These are phyloP conservation scores for Schoenoplectus triqueter DNA, from an alignment of 202 grass and related monocot species.

Conservation along the genomic window DNA sequence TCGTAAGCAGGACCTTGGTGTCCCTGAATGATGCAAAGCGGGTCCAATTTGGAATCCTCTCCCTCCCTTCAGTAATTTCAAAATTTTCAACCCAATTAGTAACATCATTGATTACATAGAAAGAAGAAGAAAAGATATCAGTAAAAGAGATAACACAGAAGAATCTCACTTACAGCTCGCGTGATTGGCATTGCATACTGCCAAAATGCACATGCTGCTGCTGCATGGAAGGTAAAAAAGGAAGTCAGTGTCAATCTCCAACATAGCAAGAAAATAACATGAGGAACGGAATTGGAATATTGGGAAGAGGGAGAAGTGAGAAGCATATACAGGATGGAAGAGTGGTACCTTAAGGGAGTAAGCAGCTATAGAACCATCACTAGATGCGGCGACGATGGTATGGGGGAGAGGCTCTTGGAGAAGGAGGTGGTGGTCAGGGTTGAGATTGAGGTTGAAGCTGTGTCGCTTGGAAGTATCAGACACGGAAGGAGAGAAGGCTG, in stretches of 20 bases:
- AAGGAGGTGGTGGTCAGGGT: conserved; percentile 1
- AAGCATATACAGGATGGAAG: conserved; percentile 33
- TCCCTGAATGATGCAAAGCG: conserved; percentile 64
- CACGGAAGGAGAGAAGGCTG: conserved; percentile 62
- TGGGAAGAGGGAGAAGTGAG: neutral
- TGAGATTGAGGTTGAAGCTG: neutral
- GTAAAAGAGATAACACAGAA: no score
- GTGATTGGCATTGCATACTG: neutral
- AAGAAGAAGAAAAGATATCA: neutral
- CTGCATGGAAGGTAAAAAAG: neutral
- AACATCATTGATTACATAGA: neutral
- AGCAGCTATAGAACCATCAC: conserved; percentile 66
- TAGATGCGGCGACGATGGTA: conserved; percentile 68
- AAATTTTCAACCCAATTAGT: conserved; percentile 14
- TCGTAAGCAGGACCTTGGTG: conserved; percentile 59
- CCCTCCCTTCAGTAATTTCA: neutral
- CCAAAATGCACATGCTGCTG: neutral
- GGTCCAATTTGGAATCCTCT: conserved; percentile 43
- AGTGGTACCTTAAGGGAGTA: conserved; percentile 55
- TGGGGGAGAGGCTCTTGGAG: conserved; percentile 40
- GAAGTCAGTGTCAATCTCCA: neutral
- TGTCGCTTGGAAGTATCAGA: conserved; percentile 30
- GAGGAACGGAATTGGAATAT: neutral
- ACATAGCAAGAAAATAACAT: neutral
- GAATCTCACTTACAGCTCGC: conserved; percentile 5